Conservation (phyloP, 164 flowering plant species). For the Berberis thunbergii region DNA sequence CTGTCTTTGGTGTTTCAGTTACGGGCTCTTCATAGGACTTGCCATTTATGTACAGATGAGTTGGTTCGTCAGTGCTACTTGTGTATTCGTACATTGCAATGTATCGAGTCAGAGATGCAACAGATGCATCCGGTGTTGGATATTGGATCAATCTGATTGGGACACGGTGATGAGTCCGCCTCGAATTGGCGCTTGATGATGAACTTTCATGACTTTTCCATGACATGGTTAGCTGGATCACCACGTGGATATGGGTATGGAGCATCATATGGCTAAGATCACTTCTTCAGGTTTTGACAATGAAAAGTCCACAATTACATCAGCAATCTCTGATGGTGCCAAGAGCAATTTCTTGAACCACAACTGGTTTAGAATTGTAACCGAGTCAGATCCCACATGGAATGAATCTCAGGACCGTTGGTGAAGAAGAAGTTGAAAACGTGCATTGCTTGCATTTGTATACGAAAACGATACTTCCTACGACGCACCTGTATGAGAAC, state of each 20-base stretch:
- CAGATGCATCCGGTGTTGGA: conserved; percentile 27
- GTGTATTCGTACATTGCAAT: conserved; percentile 80
- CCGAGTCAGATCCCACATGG: conserved; percentile 70
- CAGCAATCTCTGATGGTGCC: conserved; percentile 84
- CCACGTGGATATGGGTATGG: conserved; percentile 72
- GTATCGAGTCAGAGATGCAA: conserved; percentile 38
- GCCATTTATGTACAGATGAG: conserved; percentile 69
- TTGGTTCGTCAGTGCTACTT: conserved; percentile 51
- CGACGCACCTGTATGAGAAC: conserved; percentile 20
- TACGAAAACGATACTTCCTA: conserved; percentile 63
- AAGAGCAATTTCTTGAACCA: conserved; percentile 25
- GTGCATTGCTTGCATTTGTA: conserved; percentile 80
- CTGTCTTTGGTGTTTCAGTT: conserved; percentile 66
- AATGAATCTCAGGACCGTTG: conserved; percentile 49
- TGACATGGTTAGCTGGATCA: conserved; percentile 47
- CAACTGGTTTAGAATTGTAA: conserved; percentile 39
- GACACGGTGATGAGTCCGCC: conserved; percentile 28
- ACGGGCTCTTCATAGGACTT: conserved; percentile 51
- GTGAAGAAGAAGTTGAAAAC: conserved; percentile 59
- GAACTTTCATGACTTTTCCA: conserved; percentile 75
- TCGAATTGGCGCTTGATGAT: conserved; percentile 21
- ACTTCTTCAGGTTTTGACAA: conserved; percentile 27
- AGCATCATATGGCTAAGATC: conserved; percentile 57
- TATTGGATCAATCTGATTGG: conserved; percentile 42
- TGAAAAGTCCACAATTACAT: conserved; percentile 78